Percentiles rank a stretch among this genome's conserved stretches.
These are phyloP conservation scores for Lodderomyces parapsilosis DNA, from an alignment of 1,139 yeast species.

Conservation along the genomic window DNA sequence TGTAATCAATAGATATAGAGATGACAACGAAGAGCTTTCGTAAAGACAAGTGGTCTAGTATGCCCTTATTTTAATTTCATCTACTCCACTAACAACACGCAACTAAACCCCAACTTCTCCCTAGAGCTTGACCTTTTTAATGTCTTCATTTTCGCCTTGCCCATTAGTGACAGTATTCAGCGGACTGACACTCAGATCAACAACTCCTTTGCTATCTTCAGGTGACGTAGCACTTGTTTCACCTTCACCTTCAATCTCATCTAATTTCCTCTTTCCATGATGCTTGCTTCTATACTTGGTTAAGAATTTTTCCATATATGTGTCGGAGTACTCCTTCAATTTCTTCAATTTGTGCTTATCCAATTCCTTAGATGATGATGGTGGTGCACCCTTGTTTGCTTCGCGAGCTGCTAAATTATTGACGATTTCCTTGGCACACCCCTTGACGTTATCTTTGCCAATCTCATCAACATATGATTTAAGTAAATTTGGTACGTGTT, in stretches of 20 bases:
- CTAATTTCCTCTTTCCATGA: slow-evolving; percentile 6
- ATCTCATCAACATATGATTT: slow-evolving; percentile 64
- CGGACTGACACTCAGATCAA: not conserved
- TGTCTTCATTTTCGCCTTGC: not conserved
- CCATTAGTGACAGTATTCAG: too few relatives aligned
- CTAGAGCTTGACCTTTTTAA: not conserved
- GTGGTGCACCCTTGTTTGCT: slow-evolving; percentile 36
- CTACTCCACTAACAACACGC: too few relatives aligned
- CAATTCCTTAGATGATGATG: slow-evolving; percentile 55
- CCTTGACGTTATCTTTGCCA: slow-evolving; percentile 72
- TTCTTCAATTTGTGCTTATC: slow-evolving; percentile 65
- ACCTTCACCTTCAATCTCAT: slow-evolving; percentile 5
- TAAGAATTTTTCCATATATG: slow-evolving; percentile 75
- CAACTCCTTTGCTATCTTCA: slow-evolving; percentile 4
- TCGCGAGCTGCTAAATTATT: slow-evolving; percentile 66
- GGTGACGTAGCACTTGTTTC: not conserved
- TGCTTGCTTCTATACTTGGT: slow-evolving; percentile 44
- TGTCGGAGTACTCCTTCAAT: slow-evolving; percentile 59
- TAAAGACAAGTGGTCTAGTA: too few relatives aligned
- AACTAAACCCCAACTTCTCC: not conserved
- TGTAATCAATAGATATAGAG: not conserved
- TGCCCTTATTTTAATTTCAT: too few relatives aligned
- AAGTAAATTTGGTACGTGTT: slow-evolving; percentile 74
- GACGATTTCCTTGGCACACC: slow-evolving; percentile 77
- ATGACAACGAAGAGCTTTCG: too few relatives aligned